Evolutionary conservation across 257 asterid species (phyloP).

Genomic region (Solanum lycopersicoides): DNA sequence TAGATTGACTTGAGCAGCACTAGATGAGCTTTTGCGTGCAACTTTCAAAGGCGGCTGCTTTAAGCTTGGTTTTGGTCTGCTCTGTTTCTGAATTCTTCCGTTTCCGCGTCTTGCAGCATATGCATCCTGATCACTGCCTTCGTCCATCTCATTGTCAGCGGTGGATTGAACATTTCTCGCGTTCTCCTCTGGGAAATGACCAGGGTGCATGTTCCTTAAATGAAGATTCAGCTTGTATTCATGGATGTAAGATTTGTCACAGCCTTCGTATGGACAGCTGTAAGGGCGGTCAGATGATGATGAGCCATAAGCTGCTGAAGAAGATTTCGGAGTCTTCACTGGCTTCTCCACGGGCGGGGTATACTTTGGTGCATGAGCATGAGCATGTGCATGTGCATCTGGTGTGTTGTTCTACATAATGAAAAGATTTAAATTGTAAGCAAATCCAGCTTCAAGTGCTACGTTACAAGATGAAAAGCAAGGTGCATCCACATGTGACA

Average conservation of each 20-base stretch:
- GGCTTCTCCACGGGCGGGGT: conserved; percentile 61
- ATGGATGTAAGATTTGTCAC: conserved; percentile 97
- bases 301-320: conserved; percentile 39
- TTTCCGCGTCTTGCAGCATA: conserved; percentile 43
- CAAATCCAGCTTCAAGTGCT: neutral
- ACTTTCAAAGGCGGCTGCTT: conserved; percentile 76
- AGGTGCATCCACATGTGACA: neutral
- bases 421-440: neutral
- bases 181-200: conserved; percentile 78
- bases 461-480: neutral
- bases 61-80: conserved; percentile 64
- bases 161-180: conserved; percentile 34
- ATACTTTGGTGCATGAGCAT: conserved; percentile 23
- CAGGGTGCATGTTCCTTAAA: conserved; percentile 82
- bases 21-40: conserved; percentile 43
- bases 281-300: conserved; percentile 84
- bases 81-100: conserved; percentile 49
- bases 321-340: conserved; percentile 48
- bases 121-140: conserved; percentile 73
- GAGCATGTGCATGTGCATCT: conserved; percentile 16
- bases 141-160: conserved; percentile 60
- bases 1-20: conserved; percentile 39
- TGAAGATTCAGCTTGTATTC: conserved; percentile 99
- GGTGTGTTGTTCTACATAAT: conserved; percentile 31
- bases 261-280: conserved; percentile 84